Conservation (phyloP, 495 filamentous ascomycete species). For the Podospora comata region DNA sequence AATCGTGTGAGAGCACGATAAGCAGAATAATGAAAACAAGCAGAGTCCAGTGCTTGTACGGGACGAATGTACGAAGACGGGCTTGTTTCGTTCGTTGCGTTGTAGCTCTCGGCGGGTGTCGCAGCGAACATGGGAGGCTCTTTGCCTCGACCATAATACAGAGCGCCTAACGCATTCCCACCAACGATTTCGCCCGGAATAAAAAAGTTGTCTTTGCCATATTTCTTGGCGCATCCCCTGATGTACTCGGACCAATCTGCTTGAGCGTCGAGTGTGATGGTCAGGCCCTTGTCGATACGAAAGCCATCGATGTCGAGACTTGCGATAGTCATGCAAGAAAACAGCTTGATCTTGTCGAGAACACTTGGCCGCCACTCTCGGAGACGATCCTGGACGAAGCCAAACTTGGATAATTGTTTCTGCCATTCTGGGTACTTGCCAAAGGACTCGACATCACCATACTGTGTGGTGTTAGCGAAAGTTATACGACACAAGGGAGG, state of each 20-base stretch:
- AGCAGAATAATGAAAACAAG: constrained; percentile 68
- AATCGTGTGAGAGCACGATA: constrained; percentile 66
- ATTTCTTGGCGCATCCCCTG: constrained; percentile 52
- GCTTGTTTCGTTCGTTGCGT: constrained; percentile 42
- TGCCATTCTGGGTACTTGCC: constrained; percentile 67
- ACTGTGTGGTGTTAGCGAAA: constrained; percentile 25
- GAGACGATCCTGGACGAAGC: constrained; percentile 70
- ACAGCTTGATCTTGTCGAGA: constrained; percentile 54
- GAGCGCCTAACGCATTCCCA: constrained; percentile 59
- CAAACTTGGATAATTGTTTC: constrained; percentile 64
- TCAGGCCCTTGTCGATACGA: constrained; percentile 64
- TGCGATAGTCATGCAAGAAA: constrained; percentile 64
- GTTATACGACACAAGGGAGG: not conserved
- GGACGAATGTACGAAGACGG: constrained; percentile 53
- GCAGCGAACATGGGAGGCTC: constrained; percentile 53
- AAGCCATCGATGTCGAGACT: constrained; percentile 67
- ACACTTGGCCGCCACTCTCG: constrained; percentile 67
- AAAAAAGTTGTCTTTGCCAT: constrained; percentile 65
- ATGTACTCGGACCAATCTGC: constrained; percentile 54
- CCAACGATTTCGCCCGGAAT: constrained; percentile 63
- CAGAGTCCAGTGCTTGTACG: constrained; percentile 58
- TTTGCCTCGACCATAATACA: constrained; percentile 65
- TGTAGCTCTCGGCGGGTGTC: constrained; percentile 42
- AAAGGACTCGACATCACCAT: constrained; percentile 65
- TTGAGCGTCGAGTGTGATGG: constrained; percentile 60